Percentiles rank a stretch among this genome's conserved stretches.
Evolutionary conservation across 2,329 filamentous ascomycete genomes (phyloP).

Genomic region (Diaporthe citriasiana): DNA sequence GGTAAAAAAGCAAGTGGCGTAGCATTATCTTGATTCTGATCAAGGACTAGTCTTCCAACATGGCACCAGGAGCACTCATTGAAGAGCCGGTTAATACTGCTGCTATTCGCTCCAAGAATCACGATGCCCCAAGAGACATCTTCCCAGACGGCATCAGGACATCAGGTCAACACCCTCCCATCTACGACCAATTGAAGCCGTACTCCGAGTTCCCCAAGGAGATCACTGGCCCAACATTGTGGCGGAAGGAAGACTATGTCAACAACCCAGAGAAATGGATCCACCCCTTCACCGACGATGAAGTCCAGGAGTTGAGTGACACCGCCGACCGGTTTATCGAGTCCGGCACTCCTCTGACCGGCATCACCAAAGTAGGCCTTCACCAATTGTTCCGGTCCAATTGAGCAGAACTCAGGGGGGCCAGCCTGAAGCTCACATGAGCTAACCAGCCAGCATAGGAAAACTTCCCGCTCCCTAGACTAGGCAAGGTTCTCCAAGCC

Average conservation of each 20-base stretch:
- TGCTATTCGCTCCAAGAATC: constrained; percentile 47
- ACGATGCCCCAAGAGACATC: constrained; percentile 53
- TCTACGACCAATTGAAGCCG: constrained; percentile 74
- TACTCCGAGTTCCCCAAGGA: constrained; percentile 79
- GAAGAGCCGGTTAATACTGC: constrained; percentile 33
- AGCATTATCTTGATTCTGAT: background rate
- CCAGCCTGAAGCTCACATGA: background rate
- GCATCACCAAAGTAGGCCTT: constrained; percentile 62
- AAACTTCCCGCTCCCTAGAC: constrained; percentile 60
- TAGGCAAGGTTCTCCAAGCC: constrained; percentile 53
- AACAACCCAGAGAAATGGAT: constrained; percentile 78
- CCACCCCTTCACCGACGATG: constrained; percentile 75
- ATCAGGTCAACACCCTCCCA: constrained; percentile 79
- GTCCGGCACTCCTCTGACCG: constrained; percentile 76
- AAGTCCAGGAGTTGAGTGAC: constrained; percentile 76
- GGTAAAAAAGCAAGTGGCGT: background rate
- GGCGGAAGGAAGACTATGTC: constrained; percentile 76
- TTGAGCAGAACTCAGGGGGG: no score
- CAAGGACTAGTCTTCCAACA: constrained; percentile 27
- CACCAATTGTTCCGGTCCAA: background rate
- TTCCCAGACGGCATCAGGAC: constrained; percentile 66
- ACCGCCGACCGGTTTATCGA: constrained; percentile 79
- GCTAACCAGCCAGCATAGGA: constrained; percentile 45
- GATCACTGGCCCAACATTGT: constrained; percentile 80
- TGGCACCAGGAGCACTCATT: constrained; percentile 44